Evolutionary conservation across 768 basidiomycete species (phyloP).

Genomic region (Lactifluus volemus): DNA sequence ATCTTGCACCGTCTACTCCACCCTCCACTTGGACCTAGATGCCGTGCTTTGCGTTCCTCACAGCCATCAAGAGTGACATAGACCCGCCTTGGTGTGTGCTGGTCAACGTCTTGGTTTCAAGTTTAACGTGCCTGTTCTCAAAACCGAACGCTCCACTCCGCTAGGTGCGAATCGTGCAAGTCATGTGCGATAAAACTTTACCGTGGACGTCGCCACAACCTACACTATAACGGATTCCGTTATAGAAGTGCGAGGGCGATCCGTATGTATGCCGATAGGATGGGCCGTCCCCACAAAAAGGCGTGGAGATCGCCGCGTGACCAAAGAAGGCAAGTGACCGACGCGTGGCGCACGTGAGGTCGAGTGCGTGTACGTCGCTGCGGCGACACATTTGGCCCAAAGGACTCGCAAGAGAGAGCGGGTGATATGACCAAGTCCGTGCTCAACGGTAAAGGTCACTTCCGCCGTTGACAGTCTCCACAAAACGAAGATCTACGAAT

Average conservation of each 20-base stretch:
- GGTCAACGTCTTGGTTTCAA: background rate
- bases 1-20: background rate
- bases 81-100: background rate
- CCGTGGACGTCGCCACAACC: background rate
- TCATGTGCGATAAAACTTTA: background rate
- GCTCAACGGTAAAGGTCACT: slow-evolving; percentile 6
- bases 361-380: slow-evolving; percentile 9
- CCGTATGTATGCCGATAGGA: background rate
- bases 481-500: slow-evolving; percentile 9
- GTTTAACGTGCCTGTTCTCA: background rate
- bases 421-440: slow-evolving; percentile 9
- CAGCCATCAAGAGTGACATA: background rate
- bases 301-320: slow-evolving; percentile 5
- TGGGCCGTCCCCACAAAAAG: background rate
- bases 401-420: background rate
- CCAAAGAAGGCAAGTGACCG: slow-evolving; percentile 11
- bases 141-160: background rate
- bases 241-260: background rate
- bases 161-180: background rate
- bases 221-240: background rate
- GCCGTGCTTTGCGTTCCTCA: background rate
- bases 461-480: slow-evolving; percentile 4
- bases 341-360: slow-evolving; percentile 16
- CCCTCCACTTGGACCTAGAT: background rate
- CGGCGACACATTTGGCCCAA: slow-evolving; percentile 6